Base-by-base conservation (phyloP, 2,329 filamentous ascomycete species). In the Fusarium foetens region DNA sequence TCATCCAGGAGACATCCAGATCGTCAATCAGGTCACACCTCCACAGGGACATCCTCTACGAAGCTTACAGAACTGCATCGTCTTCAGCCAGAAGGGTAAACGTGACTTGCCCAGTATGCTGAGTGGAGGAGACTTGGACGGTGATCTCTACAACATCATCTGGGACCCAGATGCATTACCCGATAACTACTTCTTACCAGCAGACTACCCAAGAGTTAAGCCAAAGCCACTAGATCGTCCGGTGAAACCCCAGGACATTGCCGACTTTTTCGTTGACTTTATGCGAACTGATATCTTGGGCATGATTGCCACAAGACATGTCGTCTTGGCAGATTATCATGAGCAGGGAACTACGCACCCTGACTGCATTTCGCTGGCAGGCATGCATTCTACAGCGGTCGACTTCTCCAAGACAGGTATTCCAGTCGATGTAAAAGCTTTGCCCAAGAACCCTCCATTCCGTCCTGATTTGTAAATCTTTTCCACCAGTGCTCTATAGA, bases 101-200 rank as follows among this genome's bases (percentile, higher is more conserved):
- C 88, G 94, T 21, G 94, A 97, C 76, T 83, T 97, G 0, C 93
- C 94, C 0, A 95, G 93, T 68, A 88, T 92, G 79, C 84, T 97
- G 0, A 92, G 92, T 58, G 94, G 94, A 3, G 94, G 94, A 0
- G 94, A 97, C 79, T 86, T 97, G 0, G 94, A 96, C 71, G 94
- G 94, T 0, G 94, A 97, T 78, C 82, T 93, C 0, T 97, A 93
- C 80, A 92, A 94, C 71, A 82, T 97, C 54, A 93, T 97, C 52
- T 96, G 89, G 86, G 93, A 97, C 72, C 73, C 80, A 0, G 77
- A 79, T 0, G 84, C 90, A 0, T 79, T 86, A 3, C 85, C 87
- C 0, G 43, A 73, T 16, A 27, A 19, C 0, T 83, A 81, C 0
- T 89, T 85, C n/a, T 0, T 6, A 2, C 89, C 94, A 0, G 93